Percentiles rank a stretch among this genome's conserved stretches.
Evolutionary conservation across 306 rosid species (phyloP).

Genomic region (Medicago lupulina): DNA sequence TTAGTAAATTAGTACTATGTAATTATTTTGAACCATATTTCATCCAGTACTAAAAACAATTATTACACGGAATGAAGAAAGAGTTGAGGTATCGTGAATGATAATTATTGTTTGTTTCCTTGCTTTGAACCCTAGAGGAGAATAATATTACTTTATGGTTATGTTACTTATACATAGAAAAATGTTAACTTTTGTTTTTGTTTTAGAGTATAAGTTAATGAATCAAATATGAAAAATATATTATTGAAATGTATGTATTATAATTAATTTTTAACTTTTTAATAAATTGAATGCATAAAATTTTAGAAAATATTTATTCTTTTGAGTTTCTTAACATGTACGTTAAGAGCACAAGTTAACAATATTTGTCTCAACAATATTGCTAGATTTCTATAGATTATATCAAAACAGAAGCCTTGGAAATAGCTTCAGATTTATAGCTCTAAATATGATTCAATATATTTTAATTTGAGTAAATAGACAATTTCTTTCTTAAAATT

Average conservation of each 20-base stretch:
- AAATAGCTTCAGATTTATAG: not conserved
- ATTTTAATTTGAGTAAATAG: too few species aligned
- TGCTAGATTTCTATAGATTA: not conserved
- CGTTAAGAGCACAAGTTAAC: too few species aligned
- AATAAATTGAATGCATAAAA: too few species aligned
- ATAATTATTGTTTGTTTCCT: constrained; percentile 15
- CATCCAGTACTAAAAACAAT: constrained; percentile 1
- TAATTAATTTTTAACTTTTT: too few species aligned
- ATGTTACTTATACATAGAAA: not conserved
- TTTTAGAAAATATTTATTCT: too few species aligned
- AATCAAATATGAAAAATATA: too few species aligned
- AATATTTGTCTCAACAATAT: constrained; percentile 11
- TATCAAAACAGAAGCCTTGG: not conserved
- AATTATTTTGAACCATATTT: constrained; percentile 32
- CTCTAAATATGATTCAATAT: too few species aligned
- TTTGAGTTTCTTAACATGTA: too few species aligned
- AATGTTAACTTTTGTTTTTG: too few species aligned
- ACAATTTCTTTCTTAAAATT: too few species aligned
- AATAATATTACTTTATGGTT: not conserved
- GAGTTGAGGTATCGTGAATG: constrained; percentile 4
- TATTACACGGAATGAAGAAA: constrained; percentile 11
- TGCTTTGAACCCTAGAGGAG: not conserved
- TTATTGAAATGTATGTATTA: too few species aligned
- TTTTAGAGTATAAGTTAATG: too few species aligned
- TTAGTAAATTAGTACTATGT: not conserved